A percentile compares a stretch with the other conserved stretches of the same genome.
Evolutionary conservation across 2,329 filamentous ascomycete genomes (phyloP).

Genomic region (Epichloe amarillans): DNA sequence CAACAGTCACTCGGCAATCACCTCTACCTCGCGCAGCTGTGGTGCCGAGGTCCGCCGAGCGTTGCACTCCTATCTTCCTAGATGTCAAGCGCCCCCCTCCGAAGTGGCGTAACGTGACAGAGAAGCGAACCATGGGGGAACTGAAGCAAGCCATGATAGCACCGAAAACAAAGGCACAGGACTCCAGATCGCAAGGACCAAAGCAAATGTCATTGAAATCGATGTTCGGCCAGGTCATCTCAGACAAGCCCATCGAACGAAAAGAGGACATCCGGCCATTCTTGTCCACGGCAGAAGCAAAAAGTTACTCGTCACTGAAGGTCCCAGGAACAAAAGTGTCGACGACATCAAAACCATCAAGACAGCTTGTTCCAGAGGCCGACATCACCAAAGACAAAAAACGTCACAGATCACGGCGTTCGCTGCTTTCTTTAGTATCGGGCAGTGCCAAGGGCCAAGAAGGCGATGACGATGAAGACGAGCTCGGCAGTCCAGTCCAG

Average conservation of each 20-base stretch:
- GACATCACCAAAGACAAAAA: neutral
- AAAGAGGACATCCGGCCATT: neutral
- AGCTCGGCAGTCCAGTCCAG: neutral
- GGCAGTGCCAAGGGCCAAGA: neutral
- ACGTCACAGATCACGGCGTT: conserved; percentile 1
- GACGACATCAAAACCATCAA: neutral
- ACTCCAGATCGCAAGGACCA: neutral
- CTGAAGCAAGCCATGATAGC: conserved; percentile 5
- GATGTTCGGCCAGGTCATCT: neutral
- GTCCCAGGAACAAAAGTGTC: neutral
- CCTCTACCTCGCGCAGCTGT: neutral
- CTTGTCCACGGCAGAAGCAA: neutral
- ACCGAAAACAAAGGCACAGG: neutral
- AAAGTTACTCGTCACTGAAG: neutral
- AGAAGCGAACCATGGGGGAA: conserved; percentile 6
- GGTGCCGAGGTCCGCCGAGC: conserved; percentile 4
- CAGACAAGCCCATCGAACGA: neutral
- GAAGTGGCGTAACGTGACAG: neutral
- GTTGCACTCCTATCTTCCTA: conserved; percentile 5
- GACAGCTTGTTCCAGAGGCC: neutral
- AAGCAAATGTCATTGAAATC: neutral
- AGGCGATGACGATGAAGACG: conserved; percentile 3
- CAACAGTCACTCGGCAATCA: neutral
- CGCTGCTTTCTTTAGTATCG: conserved; percentile 1
- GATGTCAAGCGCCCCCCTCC: neutral